Evolutionary conservation across 371 early-diverging fungal genomes (phyloP).

Genomic region (Batkoa obscura): DNA sequence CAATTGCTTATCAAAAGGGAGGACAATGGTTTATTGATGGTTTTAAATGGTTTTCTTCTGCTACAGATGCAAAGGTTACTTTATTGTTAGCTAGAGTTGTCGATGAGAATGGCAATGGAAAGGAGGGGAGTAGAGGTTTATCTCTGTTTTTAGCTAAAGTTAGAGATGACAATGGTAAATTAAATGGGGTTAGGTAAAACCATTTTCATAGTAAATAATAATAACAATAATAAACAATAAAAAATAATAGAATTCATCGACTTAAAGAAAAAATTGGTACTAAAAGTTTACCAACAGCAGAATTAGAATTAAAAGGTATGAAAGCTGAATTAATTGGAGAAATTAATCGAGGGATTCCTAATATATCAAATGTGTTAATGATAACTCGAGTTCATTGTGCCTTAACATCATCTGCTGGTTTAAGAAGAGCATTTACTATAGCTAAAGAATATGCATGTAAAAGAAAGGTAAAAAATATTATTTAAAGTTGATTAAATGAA

Average conservation of each 20-base stretch:
- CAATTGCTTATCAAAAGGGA: conserved; percentile 22
- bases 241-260: no score
- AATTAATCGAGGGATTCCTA: conserved; percentile 30
- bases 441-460: conserved; percentile 35
- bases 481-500: no score
- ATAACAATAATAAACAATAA: no score
- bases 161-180: conserved; percentile 23
- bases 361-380: conserved; percentile 36
- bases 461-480: conserved; percentile 17
- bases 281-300: conserved; percentile 49
- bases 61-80: conserved; percentile 44
- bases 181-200: conserved; percentile 31
- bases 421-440: conserved; percentile 24
- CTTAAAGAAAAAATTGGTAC: conserved; percentile 48
- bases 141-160: conserved; percentile 37
- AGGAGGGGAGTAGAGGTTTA: no score
- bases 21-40: conserved; percentile 27
- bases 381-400: conserved; percentile 42
- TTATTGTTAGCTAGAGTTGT: conserved; percentile 35
- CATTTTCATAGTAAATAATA: no score
- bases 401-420: conserved; percentile 20
- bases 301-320: conserved; percentile 32
- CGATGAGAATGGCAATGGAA: conserved; percentile 26
- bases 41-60: conserved; percentile 54
- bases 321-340: conserved; percentile 30